Conservation (phyloP, 139 green algal genomes). For the Pseudopediastrum boryanum region DNA sequence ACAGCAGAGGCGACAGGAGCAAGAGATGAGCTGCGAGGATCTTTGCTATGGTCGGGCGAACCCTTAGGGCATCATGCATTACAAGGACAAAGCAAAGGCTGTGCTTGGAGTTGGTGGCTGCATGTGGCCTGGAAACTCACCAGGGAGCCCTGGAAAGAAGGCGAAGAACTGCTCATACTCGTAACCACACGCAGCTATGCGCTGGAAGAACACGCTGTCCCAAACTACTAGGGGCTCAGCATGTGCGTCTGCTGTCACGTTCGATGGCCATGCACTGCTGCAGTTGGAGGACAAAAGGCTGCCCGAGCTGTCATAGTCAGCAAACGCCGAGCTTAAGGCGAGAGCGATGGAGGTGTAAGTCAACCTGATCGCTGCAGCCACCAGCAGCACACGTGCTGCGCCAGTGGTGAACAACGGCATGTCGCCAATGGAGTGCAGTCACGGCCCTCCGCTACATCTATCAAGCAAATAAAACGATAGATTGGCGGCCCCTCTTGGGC, state of each 20-base stretch:
- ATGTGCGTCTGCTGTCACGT: neutral
- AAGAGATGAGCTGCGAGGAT: too few relatives aligned
- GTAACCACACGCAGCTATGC: conserved; percentile 84
- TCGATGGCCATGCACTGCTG: neutral
- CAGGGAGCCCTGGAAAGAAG: conserved; percentile 89
- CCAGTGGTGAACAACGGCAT: too few relatives aligned
- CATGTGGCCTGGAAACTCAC: conserved; percentile 39
- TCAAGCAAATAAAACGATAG: too few relatives aligned
- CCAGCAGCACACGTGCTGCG: conserved; percentile 6
- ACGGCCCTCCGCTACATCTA: too few relatives aligned
- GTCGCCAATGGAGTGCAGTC: too few relatives aligned
- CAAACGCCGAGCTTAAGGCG: neutral
- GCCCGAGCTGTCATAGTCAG: conserved; percentile 71
- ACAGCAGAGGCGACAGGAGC: too few relatives aligned
- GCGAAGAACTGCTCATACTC: conserved; percentile 90
- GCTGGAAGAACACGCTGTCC: conserved; percentile 85
- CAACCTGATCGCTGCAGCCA: conserved; percentile 7
- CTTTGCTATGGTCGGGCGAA: too few relatives aligned
- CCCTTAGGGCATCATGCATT: too few relatives aligned
- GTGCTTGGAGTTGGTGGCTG: too few relatives aligned
- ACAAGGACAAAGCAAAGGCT: too few relatives aligned
- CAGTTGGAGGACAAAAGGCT: conserved; percentile 17
- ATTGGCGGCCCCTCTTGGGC: too few relatives aligned
- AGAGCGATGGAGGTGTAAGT: neutral
- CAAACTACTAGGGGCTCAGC: conserved; percentile 59